Evolutionary conservation across 176 grass and related monocot genomes (phyloP), one percentile per base, ranked within the genome.

Genomic region (Carex myosuroides): DNA sequence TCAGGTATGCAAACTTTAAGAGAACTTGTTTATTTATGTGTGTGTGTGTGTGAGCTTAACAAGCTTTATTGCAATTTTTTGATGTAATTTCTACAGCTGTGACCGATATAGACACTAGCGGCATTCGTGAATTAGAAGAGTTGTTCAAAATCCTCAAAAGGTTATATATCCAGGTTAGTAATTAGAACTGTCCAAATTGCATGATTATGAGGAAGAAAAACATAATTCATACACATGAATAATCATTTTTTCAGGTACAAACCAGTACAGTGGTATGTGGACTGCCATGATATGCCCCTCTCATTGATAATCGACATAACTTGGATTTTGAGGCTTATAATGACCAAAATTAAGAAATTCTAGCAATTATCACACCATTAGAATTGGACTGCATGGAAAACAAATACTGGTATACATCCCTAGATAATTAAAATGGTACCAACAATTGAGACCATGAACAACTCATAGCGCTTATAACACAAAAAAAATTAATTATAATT

Each of bases 81-180:
- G 13, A 67, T 10, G 53, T 9, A 85, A n/a, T 71, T 21, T 56
- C 57, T 79, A 88, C 87, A 92, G 92, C 92, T 33, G 92, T 94
- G 60, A 94, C 79, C 13, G 92, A 94, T 61, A 94, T 94, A 9
- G 92, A 94, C 63, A 92, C 92, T 11, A 94, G 85, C 1, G 92
- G 90, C 80, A 86, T 92, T 42, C 92, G 89, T 18, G 87, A 87
- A 37, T 86, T 94, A 11, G 90, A 92, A 61, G 90, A 88, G 26
- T 67, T 94, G 84, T 13, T 89, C 5, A 90, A 60, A 82, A 64
- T 48, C 37, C 90, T 92, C 30, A 80, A 88, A 88, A 94, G 85
- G 64, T 86, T 84, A 5, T 30, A 77, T 56, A 85, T 94, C 82
- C 85, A 94, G 92, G 92, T 94, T 81, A 86, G 66, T 52, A 60